These are phyloP conservation scores for Eleusine coracana DNA, from an alignment of 176 grass and related monocot species.

Conservation along the genomic window DNA sequence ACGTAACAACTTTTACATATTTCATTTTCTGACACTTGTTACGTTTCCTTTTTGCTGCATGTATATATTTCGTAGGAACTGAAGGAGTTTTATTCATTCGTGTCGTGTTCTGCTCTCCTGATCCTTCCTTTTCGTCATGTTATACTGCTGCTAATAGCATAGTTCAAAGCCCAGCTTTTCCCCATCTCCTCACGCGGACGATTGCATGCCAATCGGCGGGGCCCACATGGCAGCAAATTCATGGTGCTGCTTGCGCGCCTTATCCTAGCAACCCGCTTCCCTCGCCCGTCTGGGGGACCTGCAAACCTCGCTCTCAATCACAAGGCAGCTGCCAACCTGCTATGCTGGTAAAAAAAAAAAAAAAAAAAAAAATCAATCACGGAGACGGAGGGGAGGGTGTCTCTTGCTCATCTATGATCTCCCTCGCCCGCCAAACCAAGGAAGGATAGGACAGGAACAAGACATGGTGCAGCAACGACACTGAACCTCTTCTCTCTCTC, in stretches of 20 bases:
- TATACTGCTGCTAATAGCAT: neutral
- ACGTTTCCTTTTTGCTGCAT: neutral
- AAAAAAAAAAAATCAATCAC: conserved; percentile 6
- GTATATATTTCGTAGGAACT: no score
- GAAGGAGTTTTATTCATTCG: neutral
- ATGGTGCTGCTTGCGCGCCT: conserved; percentile 46
- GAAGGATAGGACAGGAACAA: conserved; percentile 16
- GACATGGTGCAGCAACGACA: neutral
- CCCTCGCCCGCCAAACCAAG: neutral
- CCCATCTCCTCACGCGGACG: neutral
- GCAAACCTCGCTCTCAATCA: neutral
- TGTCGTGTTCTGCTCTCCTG: neutral
- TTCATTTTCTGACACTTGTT: neutral
- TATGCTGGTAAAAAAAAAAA: neutral
- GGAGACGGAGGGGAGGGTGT: no score
- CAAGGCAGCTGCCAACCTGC: neutral
- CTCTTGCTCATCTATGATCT: neutral
- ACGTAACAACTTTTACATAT: neutral
- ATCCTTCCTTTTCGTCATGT: neutral
- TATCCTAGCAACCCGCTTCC: conserved; percentile 30
- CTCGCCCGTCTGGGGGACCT: neutral
- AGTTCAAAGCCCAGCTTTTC: neutral
- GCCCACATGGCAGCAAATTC: conserved; percentile 30
- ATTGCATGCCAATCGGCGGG: neutral
- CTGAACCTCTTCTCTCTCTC: neutral